Evolutionary conservation across 2,329 filamentous ascomycete species (phyloP).

Genomic region (Trichophyton schoenleinii): DNA sequence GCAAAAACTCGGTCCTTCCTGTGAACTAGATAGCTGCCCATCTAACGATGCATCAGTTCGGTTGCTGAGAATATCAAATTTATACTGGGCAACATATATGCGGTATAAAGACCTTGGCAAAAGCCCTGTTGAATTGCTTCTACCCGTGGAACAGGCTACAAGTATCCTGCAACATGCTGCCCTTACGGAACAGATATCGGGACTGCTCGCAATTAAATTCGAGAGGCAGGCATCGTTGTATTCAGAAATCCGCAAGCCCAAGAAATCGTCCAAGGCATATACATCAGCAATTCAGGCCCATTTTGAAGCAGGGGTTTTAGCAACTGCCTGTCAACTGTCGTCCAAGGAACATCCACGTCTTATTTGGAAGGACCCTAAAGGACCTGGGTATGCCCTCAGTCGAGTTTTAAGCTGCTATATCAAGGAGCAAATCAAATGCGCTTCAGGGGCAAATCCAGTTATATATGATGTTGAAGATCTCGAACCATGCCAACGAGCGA

Average conservation of each 20-base stretch:
- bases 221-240: constrained; percentile 34
- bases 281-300: constrained; percentile 30
- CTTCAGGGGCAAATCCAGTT: constrained; percentile 8
- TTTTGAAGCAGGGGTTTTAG: constrained; percentile 26
- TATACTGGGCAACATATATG: constrained; percentile 37
- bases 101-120: constrained; percentile 29
- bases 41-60: constrained; percentile 16
- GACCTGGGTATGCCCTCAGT: constrained; percentile 24
- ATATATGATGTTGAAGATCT: constrained; percentile 25
- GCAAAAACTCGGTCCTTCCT: constrained; percentile 8
- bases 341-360: constrained; percentile 18
- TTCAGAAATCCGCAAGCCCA: constrained; percentile 25
- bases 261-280: constrained; percentile 28
- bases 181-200: constrained; percentile 24
- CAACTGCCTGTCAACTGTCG: constrained; percentile 19
- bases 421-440: constrained; percentile 18
- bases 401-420: constrained; percentile 27
- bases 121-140: constrained; percentile 24
- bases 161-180: constrained; percentile 25
- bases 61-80: constrained; percentile 33
- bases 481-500: constrained; percentile 17
- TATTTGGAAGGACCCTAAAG: constrained; percentile 25
- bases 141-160: constrained; percentile 31
- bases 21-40: constrained; percentile 2
- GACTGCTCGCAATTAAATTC: constrained; percentile 32